Percentiles rank a stretch among this genome's conserved stretches.
These are phyloP conservation scores for Phytophthora tentaculata DNA, from an alignment of 352 stramenopile species.

Conservation along the genomic window DNA sequence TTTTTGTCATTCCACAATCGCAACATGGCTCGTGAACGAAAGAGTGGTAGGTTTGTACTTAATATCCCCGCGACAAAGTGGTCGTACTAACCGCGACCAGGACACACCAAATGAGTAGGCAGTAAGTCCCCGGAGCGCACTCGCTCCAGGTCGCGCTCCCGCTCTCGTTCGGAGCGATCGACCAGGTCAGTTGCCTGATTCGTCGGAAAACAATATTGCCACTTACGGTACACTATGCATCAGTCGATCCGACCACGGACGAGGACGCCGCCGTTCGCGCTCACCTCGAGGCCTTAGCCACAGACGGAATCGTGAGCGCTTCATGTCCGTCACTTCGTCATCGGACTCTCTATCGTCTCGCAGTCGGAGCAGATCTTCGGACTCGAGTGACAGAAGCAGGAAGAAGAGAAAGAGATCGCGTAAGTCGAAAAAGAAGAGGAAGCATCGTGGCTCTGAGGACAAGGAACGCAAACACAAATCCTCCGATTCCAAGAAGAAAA, in stretches of 20 bases:
- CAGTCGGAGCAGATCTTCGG: slow-evolving; percentile 33
- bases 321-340: slow-evolving; percentile 17
- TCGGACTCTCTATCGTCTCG: slow-evolving; percentile 34
- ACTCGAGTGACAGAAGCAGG: slow-evolving; percentile 33
- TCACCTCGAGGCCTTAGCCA: slow-evolving; percentile 24
- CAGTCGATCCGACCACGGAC: slow-evolving; percentile 1
- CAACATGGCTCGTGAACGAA: neutral
- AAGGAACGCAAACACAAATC: slow-evolving; percentile 49
- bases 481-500: slow-evolving; percentile 38
- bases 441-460: slow-evolving; percentile 39
- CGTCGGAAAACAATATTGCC: neutral
- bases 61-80: neutral
- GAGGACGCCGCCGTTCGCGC: slow-evolving; percentile 14
- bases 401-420: slow-evolving; percentile 31
- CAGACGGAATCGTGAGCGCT: slow-evolving; percentile 34
- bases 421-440: slow-evolving; percentile 46
- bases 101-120: slow-evolving; percentile 28
- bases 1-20: too few species aligned
- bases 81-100: slow-evolving; percentile 33
- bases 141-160: slow-evolving; percentile 26
- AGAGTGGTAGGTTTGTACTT: slow-evolving; percentile 26
- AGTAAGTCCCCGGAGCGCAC: slow-evolving; percentile 28
- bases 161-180: slow-evolving; percentile 28
- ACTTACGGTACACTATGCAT: neutral
- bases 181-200: slow-evolving; percentile 10